Evolutionary conservation across 2,329 filamentous ascomycete species (phyloP).

Genomic region (Fusarium sp.): DNA sequence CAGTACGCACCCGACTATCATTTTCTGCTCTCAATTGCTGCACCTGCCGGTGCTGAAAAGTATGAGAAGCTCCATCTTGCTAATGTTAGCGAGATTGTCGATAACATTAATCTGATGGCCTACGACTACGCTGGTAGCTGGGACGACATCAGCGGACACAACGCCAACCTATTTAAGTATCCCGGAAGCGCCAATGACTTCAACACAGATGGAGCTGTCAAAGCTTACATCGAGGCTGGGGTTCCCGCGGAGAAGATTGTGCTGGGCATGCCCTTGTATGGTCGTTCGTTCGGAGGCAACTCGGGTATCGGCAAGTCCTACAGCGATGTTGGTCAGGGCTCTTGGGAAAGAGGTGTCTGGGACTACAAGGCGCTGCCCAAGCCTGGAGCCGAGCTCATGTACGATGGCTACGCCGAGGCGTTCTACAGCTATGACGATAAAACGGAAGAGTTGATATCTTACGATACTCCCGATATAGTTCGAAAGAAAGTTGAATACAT

Average conservation of each 20-base stretch:
- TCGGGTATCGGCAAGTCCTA: slow-evolving; percentile 32
- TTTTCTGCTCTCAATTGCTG: slow-evolving; percentile 36
- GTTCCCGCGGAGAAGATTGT: slow-evolving; percentile 32
- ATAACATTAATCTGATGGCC: slow-evolving; percentile 38
- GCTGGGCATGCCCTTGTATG: slow-evolving; percentile 40
- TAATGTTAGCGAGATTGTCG: slow-evolving; percentile 18
- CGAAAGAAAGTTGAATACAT: slow-evolving; percentile 33
- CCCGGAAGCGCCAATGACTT: slow-evolving; percentile 8
- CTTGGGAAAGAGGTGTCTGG: slow-evolving; percentile 37
- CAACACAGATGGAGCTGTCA: slow-evolving; percentile 30
- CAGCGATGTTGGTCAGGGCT: slow-evolving; percentile 30
- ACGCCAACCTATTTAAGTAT: slow-evolving; percentile 58
- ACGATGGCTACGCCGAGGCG: slow-evolving; percentile 30
- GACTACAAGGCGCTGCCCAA: slow-evolving; percentile 41
- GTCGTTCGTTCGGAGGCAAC: slow-evolving; percentile 36
- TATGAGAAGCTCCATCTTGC: slow-evolving; percentile 35
- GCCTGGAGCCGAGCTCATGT: slow-evolving; percentile 24
- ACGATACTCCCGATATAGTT: slow-evolving; percentile 27
- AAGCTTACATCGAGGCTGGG: slow-evolving; percentile 26
- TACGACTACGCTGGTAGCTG: slow-evolving; percentile 38
- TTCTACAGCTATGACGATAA: slow-evolving; percentile 39
- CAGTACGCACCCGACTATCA: slow-evolving; percentile 16
- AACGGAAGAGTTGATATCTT: slow-evolving; percentile 36
- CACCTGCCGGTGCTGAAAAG: slow-evolving; percentile 25
- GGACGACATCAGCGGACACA: slow-evolving; percentile 51